These are phyloP conservation scores for Gamarada debralockiae DNA, from an alignment of 495 filamentous ascomycete genomes.

Conservation along the genomic window DNA sequence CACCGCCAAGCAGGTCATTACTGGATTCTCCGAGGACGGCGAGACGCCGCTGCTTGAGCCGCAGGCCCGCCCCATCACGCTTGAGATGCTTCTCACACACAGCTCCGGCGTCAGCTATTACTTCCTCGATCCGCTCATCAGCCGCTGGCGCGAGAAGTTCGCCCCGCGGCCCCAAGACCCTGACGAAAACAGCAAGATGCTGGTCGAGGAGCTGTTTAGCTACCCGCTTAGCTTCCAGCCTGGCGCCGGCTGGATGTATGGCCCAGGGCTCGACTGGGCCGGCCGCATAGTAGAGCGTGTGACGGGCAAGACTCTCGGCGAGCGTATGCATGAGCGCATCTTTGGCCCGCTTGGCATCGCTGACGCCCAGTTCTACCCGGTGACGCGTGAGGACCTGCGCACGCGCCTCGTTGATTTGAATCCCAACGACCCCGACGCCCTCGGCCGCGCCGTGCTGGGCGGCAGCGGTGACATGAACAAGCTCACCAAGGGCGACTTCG, in stretches of 20 bases:
- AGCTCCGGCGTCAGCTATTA: conserved; percentile 45
- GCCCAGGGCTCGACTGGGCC: too few species aligned
- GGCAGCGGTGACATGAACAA: conserved; percentile 30
- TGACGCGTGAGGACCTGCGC: conserved; percentile 32
- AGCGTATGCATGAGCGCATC: too few species aligned
- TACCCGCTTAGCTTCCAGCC: conserved; percentile 44
- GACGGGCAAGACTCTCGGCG: too few species aligned
- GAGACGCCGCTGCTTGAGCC: conserved; percentile 27
- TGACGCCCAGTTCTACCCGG: conserved; percentile 42
- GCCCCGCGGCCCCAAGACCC: conserved; percentile 17
- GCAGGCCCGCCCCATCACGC: conserved; percentile 31
- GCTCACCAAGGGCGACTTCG: conserved; percentile 29
- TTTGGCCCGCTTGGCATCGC: too few species aligned
- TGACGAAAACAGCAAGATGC: conserved; percentile 2
- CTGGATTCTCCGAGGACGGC: conserved; percentile 18
- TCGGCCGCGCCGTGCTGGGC: conserved; percentile 9
- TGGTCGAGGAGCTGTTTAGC: conserved; percentile 28
- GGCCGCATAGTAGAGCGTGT: too few species aligned
- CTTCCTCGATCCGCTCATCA: conserved; percentile 31
- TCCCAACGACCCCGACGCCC: conserved; percentile 13
- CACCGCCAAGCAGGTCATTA: conserved; percentile 17
- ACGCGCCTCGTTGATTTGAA: conserved; percentile 31
- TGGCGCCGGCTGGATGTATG: conserved; percentile 45
- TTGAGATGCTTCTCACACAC: conserved; percentile 28
- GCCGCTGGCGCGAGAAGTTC: conserved; percentile 33